phyloP scores from a whole-genome alignment of 2,329 filamentous ascomycete species.

The Aspergillus thermomutatus region DNA sequence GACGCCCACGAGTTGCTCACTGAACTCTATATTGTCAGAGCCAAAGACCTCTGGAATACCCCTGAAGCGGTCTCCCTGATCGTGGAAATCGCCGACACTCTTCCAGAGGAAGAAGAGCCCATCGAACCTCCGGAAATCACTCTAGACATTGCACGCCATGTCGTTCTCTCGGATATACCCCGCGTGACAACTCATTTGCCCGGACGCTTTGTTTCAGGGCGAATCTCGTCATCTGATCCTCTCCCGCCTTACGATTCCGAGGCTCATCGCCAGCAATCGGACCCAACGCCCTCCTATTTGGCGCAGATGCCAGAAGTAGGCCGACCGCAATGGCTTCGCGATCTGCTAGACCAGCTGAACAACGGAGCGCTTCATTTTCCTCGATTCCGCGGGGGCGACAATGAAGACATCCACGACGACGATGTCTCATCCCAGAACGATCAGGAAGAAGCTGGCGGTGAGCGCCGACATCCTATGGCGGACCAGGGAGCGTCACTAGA shows the following conservation, averaged over 20 bases:
- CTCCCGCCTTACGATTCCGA: conserved; percentile 63
- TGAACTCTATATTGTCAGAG: conserved; percentile 70
- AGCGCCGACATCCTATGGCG: conserved; percentile 19
- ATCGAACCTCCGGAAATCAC: conserved; percentile 47
- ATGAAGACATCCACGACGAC: conserved; percentile 14
- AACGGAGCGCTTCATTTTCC: conserved; percentile 27
- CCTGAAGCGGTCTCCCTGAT: conserved; percentile 67
- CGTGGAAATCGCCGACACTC: conserved; percentile 62
- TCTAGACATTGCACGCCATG: conserved; percentile 66
- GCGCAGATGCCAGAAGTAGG: conserved; percentile 29
- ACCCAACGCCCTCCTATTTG: conserved; percentile 32
- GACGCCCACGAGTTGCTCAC: conserved; percentile 66
- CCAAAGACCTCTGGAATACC: conserved; percentile 84
- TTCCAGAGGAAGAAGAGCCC: conserved; percentile 42
- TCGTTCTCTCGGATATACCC: conserved; percentile 73
- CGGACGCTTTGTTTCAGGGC: conserved; percentile 57
- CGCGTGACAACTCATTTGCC: conserved; percentile 69
- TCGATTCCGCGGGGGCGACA: conserved; percentile 16
- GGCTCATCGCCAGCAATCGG: conserved; percentile 32
- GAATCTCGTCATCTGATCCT: conserved; percentile 76
- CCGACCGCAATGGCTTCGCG: conserved; percentile 35
- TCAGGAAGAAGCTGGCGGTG: conserved; percentile 11
- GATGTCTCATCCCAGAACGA: conserved; percentile 5
- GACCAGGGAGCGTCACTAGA: conserved; percentile 28
- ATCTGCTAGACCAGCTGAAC: conserved; percentile 35